phyloP scores from a whole-genome alignment of 164 flowering plant species.

The Malania oleifera region DNA sequence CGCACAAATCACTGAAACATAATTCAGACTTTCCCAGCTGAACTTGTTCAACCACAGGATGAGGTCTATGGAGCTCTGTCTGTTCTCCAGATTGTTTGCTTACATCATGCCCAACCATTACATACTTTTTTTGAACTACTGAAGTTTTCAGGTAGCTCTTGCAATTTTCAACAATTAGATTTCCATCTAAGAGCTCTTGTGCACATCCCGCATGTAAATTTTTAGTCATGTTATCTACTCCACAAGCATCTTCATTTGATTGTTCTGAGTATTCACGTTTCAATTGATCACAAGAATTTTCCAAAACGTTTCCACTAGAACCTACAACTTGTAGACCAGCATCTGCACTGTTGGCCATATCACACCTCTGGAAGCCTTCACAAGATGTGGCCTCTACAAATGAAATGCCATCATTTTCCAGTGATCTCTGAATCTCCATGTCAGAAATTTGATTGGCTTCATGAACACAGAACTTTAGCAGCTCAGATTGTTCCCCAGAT shows the following conservation, averaged over 20 bases:
- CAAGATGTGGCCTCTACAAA: neutral
- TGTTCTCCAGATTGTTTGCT: neutral
- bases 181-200: slow-evolving; percentile 2
- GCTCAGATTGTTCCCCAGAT: slow-evolving; percentile 9
- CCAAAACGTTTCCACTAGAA: slow-evolving; percentile 4
- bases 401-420: neutral
- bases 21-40: neutral
- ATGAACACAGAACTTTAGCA: neutral
- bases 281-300: slow-evolving; percentile 1
- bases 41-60: neutral
- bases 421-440: slow-evolving; percentile 4
- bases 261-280: neutral
- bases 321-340: slow-evolving; percentile 1
- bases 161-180: neutral
- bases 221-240: neutral
- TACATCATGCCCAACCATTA: slow-evolving; percentile 11
- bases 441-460: neutral
- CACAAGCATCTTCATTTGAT: slow-evolving; percentile 13
- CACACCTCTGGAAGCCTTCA: neutral
- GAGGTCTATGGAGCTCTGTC: neutral
- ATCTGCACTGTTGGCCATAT: neutral
- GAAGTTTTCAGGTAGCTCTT: neutral
- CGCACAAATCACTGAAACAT: slow-evolving; percentile 1
- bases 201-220: slow-evolving; percentile 5
- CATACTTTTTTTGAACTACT: neutral